Base-by-base conservation (phyloP, 495 filamentous ascomycete species). In the Neurospora sp. region DNA sequence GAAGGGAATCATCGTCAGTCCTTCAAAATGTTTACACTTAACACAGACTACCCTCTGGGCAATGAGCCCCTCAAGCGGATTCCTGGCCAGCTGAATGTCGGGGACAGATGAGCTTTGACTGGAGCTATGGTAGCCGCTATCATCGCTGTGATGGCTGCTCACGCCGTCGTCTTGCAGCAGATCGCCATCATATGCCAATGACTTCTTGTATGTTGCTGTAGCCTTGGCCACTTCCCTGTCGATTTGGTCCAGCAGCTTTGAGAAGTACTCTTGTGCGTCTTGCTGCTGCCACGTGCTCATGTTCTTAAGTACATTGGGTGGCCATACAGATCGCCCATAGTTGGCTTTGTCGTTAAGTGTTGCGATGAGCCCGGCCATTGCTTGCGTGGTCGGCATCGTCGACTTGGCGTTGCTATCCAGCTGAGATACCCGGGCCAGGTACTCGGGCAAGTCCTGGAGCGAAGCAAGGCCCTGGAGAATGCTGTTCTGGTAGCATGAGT, bases 401-500 rank as follows among this genome's bases (percentile, higher is more conserved):
- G 68, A 42, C 8, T 73, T 70, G 45, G 40, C 69, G 7, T 75
- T 76, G 70, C 83, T 83, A 31, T 76, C 80, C 39, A 79, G 79
- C n/a, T 82, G 71, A 12, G 79, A 70, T 20, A 80, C 71, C 16
- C 73, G 72, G 9, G 84, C 79, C 9, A 91, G 80, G 78, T 89
- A 84, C 65, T 83, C 72, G 69, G 84, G 83, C 18, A 97, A 82
- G 5, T 89, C 84, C 27, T 86, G 83, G 61, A 98, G 86, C 7
- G 94, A 92, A 6, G 94, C 90, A 44, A 98, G 85, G 14, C 91
- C 91, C 79, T 98, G 91, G 31, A 98, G 89, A 22, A 98, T 91
- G 74, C 94, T 97, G 79, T 99, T 99, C 83, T 98, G 95, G 78
- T 96, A 99, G 81, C 96, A 99, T 1, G 93, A 97, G 77, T 97